Percentiles rank a stretch among this genome's conserved stretches.
phyloP scores from a whole-genome alignment of 2,329 filamentous ascomycete genomes.

The Lecanicillium sp. region DNA sequence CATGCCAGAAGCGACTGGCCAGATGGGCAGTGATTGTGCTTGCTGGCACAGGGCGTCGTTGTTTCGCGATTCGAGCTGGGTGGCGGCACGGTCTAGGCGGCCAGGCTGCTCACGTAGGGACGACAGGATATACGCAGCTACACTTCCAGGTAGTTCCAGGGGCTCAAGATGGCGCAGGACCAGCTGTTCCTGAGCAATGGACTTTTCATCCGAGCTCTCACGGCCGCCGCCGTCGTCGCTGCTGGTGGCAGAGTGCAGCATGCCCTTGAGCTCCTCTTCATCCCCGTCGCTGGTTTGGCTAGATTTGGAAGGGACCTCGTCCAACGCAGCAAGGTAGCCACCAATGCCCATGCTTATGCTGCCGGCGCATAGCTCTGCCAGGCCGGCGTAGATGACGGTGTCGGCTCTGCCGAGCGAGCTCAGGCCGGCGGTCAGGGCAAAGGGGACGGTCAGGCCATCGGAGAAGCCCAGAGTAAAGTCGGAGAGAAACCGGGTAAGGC shows the following conservation, averaged over 20 bases:
- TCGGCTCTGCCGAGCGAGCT: slow-evolving; percentile 50
- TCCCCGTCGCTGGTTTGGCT: slow-evolving; percentile 2
- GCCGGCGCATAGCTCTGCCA: slow-evolving; percentile 63
- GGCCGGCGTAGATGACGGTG: slow-evolving; percentile 58
- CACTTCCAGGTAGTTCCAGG: slow-evolving; percentile 17
- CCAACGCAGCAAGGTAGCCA: slow-evolving; percentile 55
- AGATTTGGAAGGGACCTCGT: slow-evolving; percentile 14
- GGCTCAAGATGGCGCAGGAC: slow-evolving; percentile 25
- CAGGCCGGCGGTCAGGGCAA: slow-evolving; percentile 64
- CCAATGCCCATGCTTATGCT: slow-evolving; percentile 68
- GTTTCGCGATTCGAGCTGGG: slow-evolving; percentile 12
- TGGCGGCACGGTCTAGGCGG: slow-evolving; percentile 16
- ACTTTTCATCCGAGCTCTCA: slow-evolving; percentile 10
- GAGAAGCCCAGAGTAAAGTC: slow-evolving; percentile 67
- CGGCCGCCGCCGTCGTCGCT: slow-evolving; percentile 5
- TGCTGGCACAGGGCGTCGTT: slow-evolving; percentile 11
- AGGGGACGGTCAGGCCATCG: slow-evolving; percentile 67
- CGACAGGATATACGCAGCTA: slow-evolving; percentile 16
- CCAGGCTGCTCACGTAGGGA: slow-evolving; percentile 20
- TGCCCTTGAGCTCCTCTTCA: slow-evolving; percentile 17
- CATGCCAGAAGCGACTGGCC: slow-evolving; percentile 41
- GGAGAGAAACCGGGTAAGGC: slow-evolving; percentile 36
- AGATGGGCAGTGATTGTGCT: slow-evolving; percentile 14
- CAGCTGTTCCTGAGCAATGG: slow-evolving; percentile 11
- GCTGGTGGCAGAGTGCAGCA: slow-evolving; percentile 14